Percentiles rank a stretch among this genome's conserved stretches.
Conservation (phyloP, 129 eudicot species). For the Gnaphalium uliginosum region DNA sequence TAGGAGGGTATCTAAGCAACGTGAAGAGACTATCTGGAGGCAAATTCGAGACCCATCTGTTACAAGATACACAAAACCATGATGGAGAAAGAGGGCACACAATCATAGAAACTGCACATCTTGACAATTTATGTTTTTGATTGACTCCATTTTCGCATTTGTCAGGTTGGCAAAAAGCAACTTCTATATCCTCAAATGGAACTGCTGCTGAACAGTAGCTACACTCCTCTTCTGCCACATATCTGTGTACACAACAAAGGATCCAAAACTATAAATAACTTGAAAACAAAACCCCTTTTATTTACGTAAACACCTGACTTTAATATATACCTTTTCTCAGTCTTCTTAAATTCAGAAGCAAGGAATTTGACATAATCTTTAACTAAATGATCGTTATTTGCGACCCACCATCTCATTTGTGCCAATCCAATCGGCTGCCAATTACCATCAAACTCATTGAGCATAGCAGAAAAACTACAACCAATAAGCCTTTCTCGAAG, state of each 20-base stretch:
- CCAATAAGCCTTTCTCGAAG: conserved; percentile 66
- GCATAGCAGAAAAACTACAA: conserved; percentile 48
- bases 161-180: conserved; percentile 54
- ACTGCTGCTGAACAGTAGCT: conserved; percentile 69
- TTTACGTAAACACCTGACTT: not conserved
- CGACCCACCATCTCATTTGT: conserved; percentile 76
- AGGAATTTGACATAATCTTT: conserved; percentile 47
- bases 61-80: conserved; percentile 82
- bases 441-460: conserved; percentile 28
- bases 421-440: conserved; percentile 58
- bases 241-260: conserved; percentile 18
- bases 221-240: conserved; percentile 55
- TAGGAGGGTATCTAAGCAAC: conserved; percentile 45
- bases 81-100: conserved; percentile 59
- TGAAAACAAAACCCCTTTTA: not conserved
- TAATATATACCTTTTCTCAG: conserved; percentile 51
- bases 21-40: conserved; percentile 59
- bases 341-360: conserved; percentile 50
- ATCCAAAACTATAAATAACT: not conserved
- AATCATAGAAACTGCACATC: conserved; percentile 74
- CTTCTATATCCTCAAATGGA: conserved; percentile 67
- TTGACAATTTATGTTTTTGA: conserved; percentile 50
- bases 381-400: conserved; percentile 28
- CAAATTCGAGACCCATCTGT: conserved; percentile 53
- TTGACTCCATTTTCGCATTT: conserved; percentile 22